Conservation (phyloP, 2,329 filamentous ascomycete genomes). For the Penicillium freii region DNA sequence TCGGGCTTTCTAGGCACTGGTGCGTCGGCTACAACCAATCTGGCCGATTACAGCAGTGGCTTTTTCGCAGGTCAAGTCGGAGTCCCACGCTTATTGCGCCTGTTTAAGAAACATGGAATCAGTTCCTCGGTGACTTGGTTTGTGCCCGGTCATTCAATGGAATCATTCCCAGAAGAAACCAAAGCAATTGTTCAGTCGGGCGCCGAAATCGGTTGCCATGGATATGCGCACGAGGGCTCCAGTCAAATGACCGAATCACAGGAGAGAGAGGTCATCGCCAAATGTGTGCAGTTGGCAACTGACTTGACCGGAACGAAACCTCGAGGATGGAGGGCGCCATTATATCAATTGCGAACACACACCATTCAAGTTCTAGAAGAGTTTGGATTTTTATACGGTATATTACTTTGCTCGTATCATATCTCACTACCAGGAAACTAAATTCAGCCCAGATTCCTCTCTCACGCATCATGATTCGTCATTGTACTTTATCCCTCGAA, state of each 20-base stretch:
- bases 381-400: constrained; percentile 44
- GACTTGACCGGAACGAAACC: constrained; percentile 71
- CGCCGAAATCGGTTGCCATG: constrained; percentile 53
- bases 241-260: constrained; percentile 69
- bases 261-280: constrained; percentile 70
- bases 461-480: constrained; percentile 45
- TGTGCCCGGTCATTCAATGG: constrained; percentile 58
- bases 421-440: not conserved
- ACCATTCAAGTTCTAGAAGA: constrained; percentile 43
- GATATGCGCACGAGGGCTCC: constrained; percentile 71
- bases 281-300: constrained; percentile 69
- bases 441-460: constrained; percentile 34
- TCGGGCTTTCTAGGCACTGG: constrained; percentile 61
- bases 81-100: constrained; percentile 54
- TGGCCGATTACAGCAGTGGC: constrained; percentile 56
- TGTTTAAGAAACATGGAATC: constrained; percentile 54
- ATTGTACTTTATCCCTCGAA: constrained; percentile 41
- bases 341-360: constrained; percentile 41
- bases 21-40: constrained; percentile 50
- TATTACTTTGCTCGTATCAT: not conserved
- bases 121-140: constrained; percentile 59
- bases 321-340: constrained; percentile 37
- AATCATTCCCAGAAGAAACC: constrained; percentile 56
- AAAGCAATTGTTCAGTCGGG: constrained; percentile 52
- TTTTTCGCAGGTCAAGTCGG: constrained; percentile 59